Conservation (phyloP, 495 filamentous ascomycete species). For the Umbilicaria muhlenbergii region DNA sequence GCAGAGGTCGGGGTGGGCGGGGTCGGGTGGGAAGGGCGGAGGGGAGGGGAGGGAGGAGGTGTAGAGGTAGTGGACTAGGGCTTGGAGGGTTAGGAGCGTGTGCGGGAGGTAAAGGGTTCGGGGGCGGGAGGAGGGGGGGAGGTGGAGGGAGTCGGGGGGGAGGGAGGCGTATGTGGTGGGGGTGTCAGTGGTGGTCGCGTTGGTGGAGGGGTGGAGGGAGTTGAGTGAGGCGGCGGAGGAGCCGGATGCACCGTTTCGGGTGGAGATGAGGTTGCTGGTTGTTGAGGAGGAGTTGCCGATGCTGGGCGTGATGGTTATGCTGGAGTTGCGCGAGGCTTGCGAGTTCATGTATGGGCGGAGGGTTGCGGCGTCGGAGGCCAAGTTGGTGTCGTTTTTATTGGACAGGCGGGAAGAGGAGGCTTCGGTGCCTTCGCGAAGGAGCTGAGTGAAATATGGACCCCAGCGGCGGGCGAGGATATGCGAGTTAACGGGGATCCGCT, state of each 20-base stretch:
- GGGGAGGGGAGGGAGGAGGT: constrained; percentile 49
- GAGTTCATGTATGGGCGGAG: constrained; percentile 27
- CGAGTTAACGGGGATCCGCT: constrained; percentile 87
- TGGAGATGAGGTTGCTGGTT: constrained; percentile 34
- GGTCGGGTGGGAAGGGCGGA: constrained; percentile 29
- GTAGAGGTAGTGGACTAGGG: constrained; percentile 84
- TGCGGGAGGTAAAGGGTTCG: constrained; percentile 87
- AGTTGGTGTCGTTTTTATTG: background rate
- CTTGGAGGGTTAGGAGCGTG: constrained; percentile 70
- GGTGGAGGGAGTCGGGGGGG: constrained; percentile 30
- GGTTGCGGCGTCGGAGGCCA: constrained; percentile 28
- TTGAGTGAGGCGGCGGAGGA: constrained; percentile 25
- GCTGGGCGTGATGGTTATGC: constrained; percentile 68
- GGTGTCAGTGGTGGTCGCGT: constrained; percentile 10
- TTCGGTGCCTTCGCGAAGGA: constrained; percentile 54
- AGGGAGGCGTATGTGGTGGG: constrained; percentile 20
- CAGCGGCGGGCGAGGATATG: constrained; percentile 72
- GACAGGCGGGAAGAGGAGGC: constrained; percentile 8
- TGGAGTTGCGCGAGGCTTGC: constrained; percentile 52
- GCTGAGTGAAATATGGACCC: constrained; percentile 89
- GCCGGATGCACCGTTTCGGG: constrained; percentile 27
- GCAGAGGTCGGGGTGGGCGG: constrained; percentile 53
- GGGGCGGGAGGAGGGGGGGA: constrained; percentile 58
- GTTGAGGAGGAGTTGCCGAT: constrained; percentile 47
- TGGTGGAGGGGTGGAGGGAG: constrained; percentile 8